Evolutionary conservation across 2,329 filamentous ascomycete genomes (phyloP), one percentile per base, ranked within the genome.

Genomic region (Colletotrichum magnum): DNA sequence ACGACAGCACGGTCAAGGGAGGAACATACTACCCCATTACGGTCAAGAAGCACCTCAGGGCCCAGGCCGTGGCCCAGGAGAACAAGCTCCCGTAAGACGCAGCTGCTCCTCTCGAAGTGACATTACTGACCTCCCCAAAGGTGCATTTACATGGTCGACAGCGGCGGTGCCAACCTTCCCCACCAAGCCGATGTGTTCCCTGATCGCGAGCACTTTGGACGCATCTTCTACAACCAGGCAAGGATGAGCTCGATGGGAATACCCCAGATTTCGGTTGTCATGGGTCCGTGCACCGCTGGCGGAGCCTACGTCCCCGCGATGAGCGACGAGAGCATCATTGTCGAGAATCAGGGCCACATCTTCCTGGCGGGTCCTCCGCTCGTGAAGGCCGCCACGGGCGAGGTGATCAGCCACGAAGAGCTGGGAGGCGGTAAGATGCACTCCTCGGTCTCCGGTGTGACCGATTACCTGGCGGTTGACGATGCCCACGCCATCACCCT

Each of bases 171-270:
- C 67, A 98, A 98, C 79, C 88, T 99, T 18, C 96, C 95, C 15
- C 93, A 98, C 77, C 95, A 99, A 82, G 92, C 95, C 45, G 94
- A 98, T 77, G 95, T 98, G 66, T 98, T 99, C 80, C 96, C 95
- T 1, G 95, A 98, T 79, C 88, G 91, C 73, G 94, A 98, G 63
- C 95, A 98, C 80, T 98, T 99, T 78, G 94, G 95, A 43, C 93
- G 95, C 73, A 97, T 98, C 78, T 99, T 99, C 86, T 99, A 93
- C 86, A 98, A 99, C 83, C 95, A 99, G 81, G 95, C 96, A 3
- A 88, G 94, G 76, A 97, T 98, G 94, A 96, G 93, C 74, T 88
- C 92, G 2, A 83, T 91, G 73, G 94, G 94, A 5, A 97, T 98
- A 71, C 95, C 95, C 1, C 95, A 98, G 78, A 93, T 99, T 74